These are phyloP conservation scores for Gypsophila paniculata DNA, from an alignment of 179 eudicot genomes.

Conservation along the genomic window DNA sequence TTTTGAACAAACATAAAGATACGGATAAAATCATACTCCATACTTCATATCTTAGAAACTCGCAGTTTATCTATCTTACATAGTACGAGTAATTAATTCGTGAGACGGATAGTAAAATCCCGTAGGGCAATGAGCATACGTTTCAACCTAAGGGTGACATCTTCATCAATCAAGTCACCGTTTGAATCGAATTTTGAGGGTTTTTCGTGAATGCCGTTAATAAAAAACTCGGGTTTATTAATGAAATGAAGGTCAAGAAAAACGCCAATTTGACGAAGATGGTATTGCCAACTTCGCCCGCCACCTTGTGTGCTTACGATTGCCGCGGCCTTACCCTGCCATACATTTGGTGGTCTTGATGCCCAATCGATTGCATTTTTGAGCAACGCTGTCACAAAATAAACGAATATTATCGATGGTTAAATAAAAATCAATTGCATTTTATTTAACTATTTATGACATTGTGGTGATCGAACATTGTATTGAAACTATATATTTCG, in stretches of 20 bases:
- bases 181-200: slow-evolving; percentile 22
- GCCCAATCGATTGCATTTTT: slow-evolving; percentile 35
- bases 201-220: slow-evolving; percentile 13
- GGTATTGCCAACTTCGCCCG: slow-evolving; percentile 27
- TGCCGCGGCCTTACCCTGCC: slow-evolving; percentile 32
- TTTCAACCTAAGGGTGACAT: slow-evolving; percentile 9
- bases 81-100: neutral
- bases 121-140: slow-evolving; percentile 20
- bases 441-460: no score
- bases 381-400: slow-evolving; percentile 12
- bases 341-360: slow-evolving; percentile 28
- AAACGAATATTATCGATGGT: neutral
- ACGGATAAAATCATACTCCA: no score
- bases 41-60: no score
- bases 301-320: slow-evolving; percentile 18
- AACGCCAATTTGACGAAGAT: slow-evolving; percentile 34
- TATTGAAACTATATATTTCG: no score
- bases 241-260: slow-evolving; percentile 33
- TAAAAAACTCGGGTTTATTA: slow-evolving; percentile 33
- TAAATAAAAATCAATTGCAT: no score
- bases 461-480: no score
- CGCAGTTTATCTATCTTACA: no score
- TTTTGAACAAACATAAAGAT: no score
- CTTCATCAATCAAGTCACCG: slow-evolving; percentile 30
- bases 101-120: slow-evolving; percentile 26